A percentile compares a stretch with the other conserved stretches of the same genome.
Evolutionary conservation across 768 basidiomycete genomes (phyloP).

Genomic region (Tulasnella sp.): DNA sequence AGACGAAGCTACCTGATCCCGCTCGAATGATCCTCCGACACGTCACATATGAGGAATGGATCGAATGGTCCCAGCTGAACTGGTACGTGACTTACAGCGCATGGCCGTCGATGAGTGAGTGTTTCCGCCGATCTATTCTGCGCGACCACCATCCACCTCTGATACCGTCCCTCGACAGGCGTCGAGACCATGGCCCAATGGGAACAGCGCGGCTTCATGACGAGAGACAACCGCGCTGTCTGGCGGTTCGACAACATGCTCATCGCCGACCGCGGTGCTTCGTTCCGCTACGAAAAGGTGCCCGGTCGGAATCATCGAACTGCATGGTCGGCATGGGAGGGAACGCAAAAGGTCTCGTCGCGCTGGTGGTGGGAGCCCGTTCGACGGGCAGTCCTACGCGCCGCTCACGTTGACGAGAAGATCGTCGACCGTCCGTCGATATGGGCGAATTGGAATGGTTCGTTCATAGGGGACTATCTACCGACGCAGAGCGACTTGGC

Average conservation of each 20-base stretch:
- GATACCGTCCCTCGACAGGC: conserved; percentile 37
- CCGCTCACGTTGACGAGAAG: not conserved
- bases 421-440: conserved; percentile 13
- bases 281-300: conserved; percentile 25
- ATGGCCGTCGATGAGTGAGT: conserved; percentile 58
- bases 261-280: conserved; percentile 63
- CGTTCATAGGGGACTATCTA: not conserved
- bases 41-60: conserved; percentile 36
- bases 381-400: not conserved
- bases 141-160: not conserved
- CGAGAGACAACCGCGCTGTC: conserved; percentile 46
- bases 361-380: conserved; percentile 12
- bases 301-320: conserved; percentile 2
- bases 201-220: conserved; percentile 58
- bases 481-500: conserved; percentile 6
- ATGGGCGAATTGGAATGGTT: not conserved
- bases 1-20: conserved; percentile 48
- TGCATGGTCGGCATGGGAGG: conserved; percentile 6
- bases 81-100: conserved; percentile 59
- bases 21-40: conserved; percentile 66
- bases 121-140: conserved; percentile 42
- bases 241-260: conserved; percentile 68
- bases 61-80: conserved; percentile 42
- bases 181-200: conserved; percentile 65
- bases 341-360: not conserved